phyloP scores from a whole-genome alignment of 345 rosid species.

The Salix udensis region DNA sequence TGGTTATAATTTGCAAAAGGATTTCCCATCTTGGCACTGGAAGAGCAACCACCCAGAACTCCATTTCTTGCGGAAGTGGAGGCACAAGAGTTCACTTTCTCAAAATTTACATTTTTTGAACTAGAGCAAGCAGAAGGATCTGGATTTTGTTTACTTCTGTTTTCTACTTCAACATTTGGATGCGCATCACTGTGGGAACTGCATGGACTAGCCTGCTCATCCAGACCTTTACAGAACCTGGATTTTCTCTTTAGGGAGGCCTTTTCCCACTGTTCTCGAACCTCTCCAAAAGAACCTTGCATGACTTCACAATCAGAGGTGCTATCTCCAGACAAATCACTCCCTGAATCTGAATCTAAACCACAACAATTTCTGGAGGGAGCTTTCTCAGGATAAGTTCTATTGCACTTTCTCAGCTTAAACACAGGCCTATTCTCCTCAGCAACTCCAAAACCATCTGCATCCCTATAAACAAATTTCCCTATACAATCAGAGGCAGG shows the following conservation, averaged over 20 bases:
- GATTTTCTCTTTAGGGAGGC: conserved; percentile 42
- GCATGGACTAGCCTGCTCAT: conserved; percentile 31
- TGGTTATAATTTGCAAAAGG: neutral
- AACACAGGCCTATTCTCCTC: conserved; percentile 36
- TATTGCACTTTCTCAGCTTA: conserved; percentile 42
- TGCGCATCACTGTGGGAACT: conserved; percentile 24
- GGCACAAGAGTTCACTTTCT: conserved; percentile 21
- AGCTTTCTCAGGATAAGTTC: conserved; percentile 19
- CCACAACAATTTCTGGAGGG: conserved; percentile 13
- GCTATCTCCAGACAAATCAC: conserved; percentile 9
- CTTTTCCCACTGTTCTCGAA: conserved; percentile 67
- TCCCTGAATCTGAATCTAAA: conserved; percentile 9
- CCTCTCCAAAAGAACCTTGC: conserved; percentile 51
- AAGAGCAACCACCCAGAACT: conserved; percentile 12
- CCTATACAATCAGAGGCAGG: conserved; percentile 18
- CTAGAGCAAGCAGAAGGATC: conserved; percentile 23
- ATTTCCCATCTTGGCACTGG: conserved; percentile 12
- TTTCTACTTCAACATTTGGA: conserved; percentile 17
- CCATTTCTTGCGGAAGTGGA: conserved; percentile 23
- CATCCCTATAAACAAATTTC: conserved; percentile 25
- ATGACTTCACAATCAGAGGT: conserved; percentile 36
- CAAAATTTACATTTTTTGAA: conserved; percentile 22
- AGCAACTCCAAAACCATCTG: conserved; percentile 43
- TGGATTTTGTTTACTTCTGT: conserved; percentile 17
- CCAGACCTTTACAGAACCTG: conserved; percentile 23